Conservation (phyloP, 805 yeast genomes). For the Dipodascus geniculatus region DNA sequence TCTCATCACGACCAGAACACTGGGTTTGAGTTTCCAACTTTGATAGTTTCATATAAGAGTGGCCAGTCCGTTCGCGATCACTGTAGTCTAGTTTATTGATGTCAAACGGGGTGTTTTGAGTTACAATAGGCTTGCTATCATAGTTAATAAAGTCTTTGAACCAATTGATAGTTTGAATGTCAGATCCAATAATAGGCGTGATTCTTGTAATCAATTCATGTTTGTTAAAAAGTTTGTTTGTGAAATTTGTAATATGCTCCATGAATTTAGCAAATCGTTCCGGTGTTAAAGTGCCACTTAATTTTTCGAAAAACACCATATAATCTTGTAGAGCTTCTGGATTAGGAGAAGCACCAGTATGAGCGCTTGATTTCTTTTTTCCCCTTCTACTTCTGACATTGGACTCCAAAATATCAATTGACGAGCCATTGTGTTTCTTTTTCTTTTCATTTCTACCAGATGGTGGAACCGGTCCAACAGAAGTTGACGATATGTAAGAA, state of each 20-base stretch:
- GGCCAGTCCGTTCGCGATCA: constrained; percentile 88
- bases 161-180: constrained; percentile 75
- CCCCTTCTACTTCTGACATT: background rate
- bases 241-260: constrained; percentile 29
- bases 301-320: background rate
- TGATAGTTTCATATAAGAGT: constrained; percentile 86
- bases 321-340: background rate
- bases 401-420: background rate
- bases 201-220: constrained; percentile 71
- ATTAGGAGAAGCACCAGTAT: background rate
- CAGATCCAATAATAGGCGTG: constrained; percentile 73
- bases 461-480: background rate
- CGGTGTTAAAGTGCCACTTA: background rate
- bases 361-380: background rate
- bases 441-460: background rate
- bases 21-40: constrained; percentile 93
- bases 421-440: background rate
- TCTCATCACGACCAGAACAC: constrained; percentile 94
- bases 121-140: constrained; percentile 71
- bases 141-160: constrained; percentile 85
- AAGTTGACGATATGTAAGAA: background rate
- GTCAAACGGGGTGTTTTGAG: constrained; percentile 76
- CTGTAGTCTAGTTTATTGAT: constrained; percentile 86
- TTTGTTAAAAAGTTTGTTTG: constrained; percentile 84
- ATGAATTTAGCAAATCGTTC: background rate